These are phyloP conservation scores for Pichia sp. DNA, from an alignment of 1,139 yeast species.

Conservation along the genomic window DNA sequence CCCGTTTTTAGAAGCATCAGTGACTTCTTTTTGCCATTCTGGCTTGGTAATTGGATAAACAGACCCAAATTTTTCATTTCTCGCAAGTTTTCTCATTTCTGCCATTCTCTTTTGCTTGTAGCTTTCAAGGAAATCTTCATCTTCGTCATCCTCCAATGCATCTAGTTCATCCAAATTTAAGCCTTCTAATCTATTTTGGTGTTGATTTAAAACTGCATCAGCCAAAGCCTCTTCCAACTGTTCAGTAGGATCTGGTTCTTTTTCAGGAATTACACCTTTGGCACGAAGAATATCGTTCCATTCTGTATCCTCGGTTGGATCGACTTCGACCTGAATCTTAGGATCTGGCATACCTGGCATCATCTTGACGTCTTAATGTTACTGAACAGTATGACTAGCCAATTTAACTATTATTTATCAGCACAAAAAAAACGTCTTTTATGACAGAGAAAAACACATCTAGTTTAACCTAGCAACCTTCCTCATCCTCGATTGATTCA, in stretches of 20 bases:
- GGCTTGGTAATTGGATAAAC: conserved; percentile 78
- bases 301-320: conserved; percentile 94
- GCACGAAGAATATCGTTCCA: conserved; percentile 94
- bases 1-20: conserved; percentile 59
- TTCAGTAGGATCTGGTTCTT: conserved; percentile 83
- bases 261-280: conserved; percentile 89
- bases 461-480: too few relatives aligned
- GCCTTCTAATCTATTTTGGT: conserved; percentile 68
- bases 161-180: conserved; percentile 76
- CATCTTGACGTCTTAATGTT: background rate
- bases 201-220: conserved; percentile 73
- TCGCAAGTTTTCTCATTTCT: conserved; percentile 60
- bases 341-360: conserved; percentile 27
- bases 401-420: too few relatives aligned
- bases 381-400: too few relatives aligned
- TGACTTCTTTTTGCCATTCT: conserved; percentile 81
- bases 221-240: conserved; percentile 84
- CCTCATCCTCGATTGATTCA: background rate
- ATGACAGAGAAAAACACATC: too few relatives aligned
- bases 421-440: too few relatives aligned
- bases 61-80: conserved; percentile 66
- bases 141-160: conserved; percentile 40
- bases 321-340: conserved; percentile 76
- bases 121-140: conserved; percentile 35
- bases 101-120: conserved; percentile 75